Conservation (phyloP, 129 eudicot species). For the Flaveria ramosissima region DNA sequence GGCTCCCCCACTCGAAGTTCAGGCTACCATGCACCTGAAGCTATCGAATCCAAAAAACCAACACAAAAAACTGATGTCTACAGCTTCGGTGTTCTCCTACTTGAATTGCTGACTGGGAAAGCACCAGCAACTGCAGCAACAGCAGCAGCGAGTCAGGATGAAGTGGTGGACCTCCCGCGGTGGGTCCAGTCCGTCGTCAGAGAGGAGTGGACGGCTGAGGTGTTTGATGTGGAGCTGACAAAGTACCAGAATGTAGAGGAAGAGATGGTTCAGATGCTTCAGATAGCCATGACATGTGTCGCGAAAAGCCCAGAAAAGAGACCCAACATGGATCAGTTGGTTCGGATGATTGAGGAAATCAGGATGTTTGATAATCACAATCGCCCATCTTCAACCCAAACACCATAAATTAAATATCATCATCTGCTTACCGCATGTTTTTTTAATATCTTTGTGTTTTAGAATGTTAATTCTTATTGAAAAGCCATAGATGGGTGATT, state of each 20-base stretch:
- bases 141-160: constrained; percentile 47
- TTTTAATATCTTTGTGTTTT: too few species aligned
- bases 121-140: constrained; percentile 41
- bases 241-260: constrained; percentile 64
- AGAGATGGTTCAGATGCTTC: constrained; percentile 93
- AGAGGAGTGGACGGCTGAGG: constrained; percentile 96
- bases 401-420: constrained; percentile 26
- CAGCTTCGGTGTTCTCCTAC: constrained; percentile 82
- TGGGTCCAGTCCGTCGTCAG: constrained; percentile 93
- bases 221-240: constrained; percentile 71
- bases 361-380: constrained; percentile 45
- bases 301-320: constrained; percentile 58
- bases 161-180: constrained; percentile 73
- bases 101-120: constrained; percentile 87
- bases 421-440: neutral
- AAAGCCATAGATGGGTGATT: neutral
- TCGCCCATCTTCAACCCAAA: constrained; percentile 42
- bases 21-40: constrained; percentile 85
- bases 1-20: constrained; percentile 57
- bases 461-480: neutral
- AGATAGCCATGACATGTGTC: constrained; percentile 90
- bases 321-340: constrained; percentile 77
- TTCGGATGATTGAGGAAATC: constrained; percentile 69
- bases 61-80: constrained; percentile 80
- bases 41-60: constrained; percentile 49